Percentiles rank a stretch among this genome's conserved stretches.
These are phyloP conservation scores for Tetramitus jugosus DNA, from an alignment of 208 protist genomes.

Conservation along the genomic window DNA sequence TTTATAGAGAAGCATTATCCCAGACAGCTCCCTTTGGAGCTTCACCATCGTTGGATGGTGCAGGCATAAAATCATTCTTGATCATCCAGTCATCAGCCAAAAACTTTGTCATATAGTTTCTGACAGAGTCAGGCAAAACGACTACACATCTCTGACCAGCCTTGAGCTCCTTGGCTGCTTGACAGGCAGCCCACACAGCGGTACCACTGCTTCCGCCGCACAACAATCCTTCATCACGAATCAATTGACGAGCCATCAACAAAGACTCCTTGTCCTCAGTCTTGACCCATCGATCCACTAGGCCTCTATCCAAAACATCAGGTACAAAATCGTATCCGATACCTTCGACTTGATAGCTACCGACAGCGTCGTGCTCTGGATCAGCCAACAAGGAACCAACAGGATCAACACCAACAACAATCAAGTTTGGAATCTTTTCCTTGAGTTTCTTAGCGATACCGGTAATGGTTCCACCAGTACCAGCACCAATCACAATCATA, in stretches of 20 bases:
- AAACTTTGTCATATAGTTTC: slow-evolving; percentile 96
- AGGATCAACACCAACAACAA: slow-evolving; percentile 90
- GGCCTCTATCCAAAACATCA: slow-evolving; percentile 72
- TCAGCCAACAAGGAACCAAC: slow-evolving; percentile 85
- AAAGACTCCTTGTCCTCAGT: slow-evolving; percentile 82
- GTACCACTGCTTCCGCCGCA: slow-evolving; percentile 85
- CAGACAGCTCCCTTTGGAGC: too few species aligned
- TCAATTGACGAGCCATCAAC: slow-evolving; percentile 74
- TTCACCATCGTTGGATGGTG: too few species aligned
- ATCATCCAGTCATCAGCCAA: slow-evolving; percentile 89
- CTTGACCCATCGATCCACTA: slow-evolving; percentile 86
- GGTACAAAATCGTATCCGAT: slow-evolving; percentile 97
- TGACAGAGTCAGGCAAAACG: slow-evolving; percentile 82
- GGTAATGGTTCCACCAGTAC: slow-evolving; percentile 92
- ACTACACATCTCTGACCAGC: slow-evolving; percentile 79
- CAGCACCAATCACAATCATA: slow-evolving; percentile 81
- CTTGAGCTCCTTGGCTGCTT: slow-evolving; percentile 77
- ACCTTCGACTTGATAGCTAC: slow-evolving; percentile 86
- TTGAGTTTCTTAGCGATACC: slow-evolving; percentile 76
- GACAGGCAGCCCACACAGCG: slow-evolving; percentile 68
- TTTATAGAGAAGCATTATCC: too few species aligned
- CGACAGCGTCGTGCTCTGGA: slow-evolving; percentile 50
- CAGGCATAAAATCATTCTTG: slow-evolving; percentile 78
- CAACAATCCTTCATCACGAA: slow-evolving; percentile 86
- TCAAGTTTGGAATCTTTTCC: slow-evolving; percentile 57